phyloP scores from a whole-genome alignment of 805 yeast species.

The Ascoidea rubescens region DNA sequence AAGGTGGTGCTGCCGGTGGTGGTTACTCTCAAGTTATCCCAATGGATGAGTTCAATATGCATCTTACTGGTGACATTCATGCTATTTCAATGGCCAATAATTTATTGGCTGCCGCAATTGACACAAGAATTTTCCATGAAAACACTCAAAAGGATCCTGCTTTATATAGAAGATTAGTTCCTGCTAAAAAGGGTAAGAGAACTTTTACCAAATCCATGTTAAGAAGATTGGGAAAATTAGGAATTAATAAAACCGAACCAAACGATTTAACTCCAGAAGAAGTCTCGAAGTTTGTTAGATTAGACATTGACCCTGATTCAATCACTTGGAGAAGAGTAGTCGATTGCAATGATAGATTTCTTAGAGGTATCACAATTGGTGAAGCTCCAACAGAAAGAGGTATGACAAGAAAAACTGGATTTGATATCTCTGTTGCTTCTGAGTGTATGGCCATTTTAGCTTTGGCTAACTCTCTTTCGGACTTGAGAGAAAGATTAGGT shows the following conservation, averaged over 20 bases:
- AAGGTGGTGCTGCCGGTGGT: conserved; percentile 89
- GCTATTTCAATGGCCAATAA: conserved; percentile 77
- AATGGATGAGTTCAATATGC: conserved; percentile 82
- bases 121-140: conserved; percentile 79
- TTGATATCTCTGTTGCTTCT: conserved; percentile 75
- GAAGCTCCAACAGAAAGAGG: conserved; percentile 76
- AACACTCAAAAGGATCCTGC: conserved; percentile 59
- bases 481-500: conserved; percentile 64
- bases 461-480: conserved; percentile 51
- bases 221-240: conserved; percentile 51
- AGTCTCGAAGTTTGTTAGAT: conserved; percentile 45
- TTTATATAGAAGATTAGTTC: conserved; percentile 65
- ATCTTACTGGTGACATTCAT: conserved; percentile 76
- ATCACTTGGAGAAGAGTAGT: conserved; percentile 78
- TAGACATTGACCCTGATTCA: conserved; percentile 66
- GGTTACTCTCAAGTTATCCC: conserved; percentile 82
- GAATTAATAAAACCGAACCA: conserved; percentile 57
- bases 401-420: conserved; percentile 57
- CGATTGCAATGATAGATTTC: conserved; percentile 70
- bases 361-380: conserved; percentile 68
- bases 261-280: conserved; percentile 62
- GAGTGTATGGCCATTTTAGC: conserved; percentile 83
- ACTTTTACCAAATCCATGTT: conserved; percentile 55
- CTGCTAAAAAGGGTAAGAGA: conserved; percentile 51
- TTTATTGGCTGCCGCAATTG: conserved; percentile 73